phyloP scores from a whole-genome alignment of 306 rosid genomes.

The Glycine latifolia region DNA sequence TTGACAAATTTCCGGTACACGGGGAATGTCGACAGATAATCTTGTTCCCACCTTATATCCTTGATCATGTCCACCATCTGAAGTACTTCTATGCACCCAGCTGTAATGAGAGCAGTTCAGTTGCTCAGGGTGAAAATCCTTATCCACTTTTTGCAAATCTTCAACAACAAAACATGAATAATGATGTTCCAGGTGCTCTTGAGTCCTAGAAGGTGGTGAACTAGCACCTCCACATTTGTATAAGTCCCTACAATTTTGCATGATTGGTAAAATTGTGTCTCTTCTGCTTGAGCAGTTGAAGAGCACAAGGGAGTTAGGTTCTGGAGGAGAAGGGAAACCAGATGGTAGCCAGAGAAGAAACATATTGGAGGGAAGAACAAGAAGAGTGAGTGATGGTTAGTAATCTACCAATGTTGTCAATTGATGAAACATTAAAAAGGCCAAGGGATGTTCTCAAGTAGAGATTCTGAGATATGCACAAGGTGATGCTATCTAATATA shows the following conservation, averaged over 20 bases:
- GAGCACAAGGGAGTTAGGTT: constrained; percentile 62
- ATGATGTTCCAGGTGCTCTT: constrained; percentile 2
- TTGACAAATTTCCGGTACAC: constrained; percentile 64
- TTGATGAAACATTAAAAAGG: constrained; percentile 49
- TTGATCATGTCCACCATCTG: constrained; percentile 41
- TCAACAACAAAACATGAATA: constrained; percentile 60
- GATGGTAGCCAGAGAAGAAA: constrained; percentile 48
- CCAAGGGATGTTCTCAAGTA: constrained; percentile 56
- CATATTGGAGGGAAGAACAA: constrained; percentile 54
- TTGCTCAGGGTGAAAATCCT: constrained; percentile 59
- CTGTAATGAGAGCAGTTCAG: constrained; percentile 65
- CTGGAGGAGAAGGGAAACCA: constrained; percentile 68
- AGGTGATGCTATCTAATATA: constrained; percentile 46
- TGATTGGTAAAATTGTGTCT: constrained; percentile 36
- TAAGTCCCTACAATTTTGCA: constrained; percentile 42
- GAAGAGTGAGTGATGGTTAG: constrained; percentile 52
- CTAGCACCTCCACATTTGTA: constrained; percentile 24
- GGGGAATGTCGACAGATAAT: constrained; percentile 68
- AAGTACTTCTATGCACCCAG: constrained; percentile 48
- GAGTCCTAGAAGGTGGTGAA: too few relatives aligned
- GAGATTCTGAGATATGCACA: constrained; percentile 49
- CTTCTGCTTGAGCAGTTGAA: constrained; percentile 62
- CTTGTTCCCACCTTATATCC: constrained; percentile 55
- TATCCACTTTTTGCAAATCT: constrained; percentile 51
- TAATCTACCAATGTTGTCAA: constrained; percentile 34